A percentile compares a stretch with the other conserved stretches of the same genome.
These are phyloP conservation scores for Phytopythium litorale DNA, from an alignment of 352 stramenopile species.

Conservation along the genomic window DNA sequence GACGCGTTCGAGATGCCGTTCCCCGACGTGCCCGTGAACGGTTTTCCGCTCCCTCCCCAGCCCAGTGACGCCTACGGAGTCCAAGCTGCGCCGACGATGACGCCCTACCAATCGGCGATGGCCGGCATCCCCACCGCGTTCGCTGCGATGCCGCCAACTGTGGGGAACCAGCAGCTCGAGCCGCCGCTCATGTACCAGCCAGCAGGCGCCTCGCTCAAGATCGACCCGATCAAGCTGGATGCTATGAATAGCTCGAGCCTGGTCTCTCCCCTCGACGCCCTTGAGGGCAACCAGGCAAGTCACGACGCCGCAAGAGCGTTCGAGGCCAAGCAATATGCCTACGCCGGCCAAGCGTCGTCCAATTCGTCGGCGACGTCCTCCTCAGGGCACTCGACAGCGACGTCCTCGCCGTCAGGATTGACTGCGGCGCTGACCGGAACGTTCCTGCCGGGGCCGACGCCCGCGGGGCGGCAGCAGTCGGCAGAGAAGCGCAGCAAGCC, in stretches of 20 bases:
- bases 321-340: conserved; percentile 9
- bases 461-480: not conserved
- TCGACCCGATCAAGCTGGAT: conserved; percentile 4
- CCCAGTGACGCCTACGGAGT: conserved; percentile 4
- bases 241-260: conserved; percentile 11
- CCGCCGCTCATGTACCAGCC: conserved; percentile 10
- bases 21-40: conserved; percentile 11
- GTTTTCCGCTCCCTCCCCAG: conserved; percentile 12
- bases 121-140: not conserved
- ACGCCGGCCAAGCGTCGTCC: conserved; percentile 8
- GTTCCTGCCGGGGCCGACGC: not conserved
- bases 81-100: too few species aligned
- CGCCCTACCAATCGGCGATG: not conserved
- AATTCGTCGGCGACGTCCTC: conserved; percentile 25
- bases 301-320: conserved; percentile 7
- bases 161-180: conserved; percentile 3
- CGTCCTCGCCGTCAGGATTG: conserved; percentile 13
- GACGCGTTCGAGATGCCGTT: conserved; percentile 17
- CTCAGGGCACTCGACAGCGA: conserved; percentile 17
- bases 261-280: not conserved
- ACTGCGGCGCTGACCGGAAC: not conserved
- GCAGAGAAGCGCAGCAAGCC: conserved; percentile 11
- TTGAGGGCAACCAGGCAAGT: not conserved
- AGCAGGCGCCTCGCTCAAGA: not conserved
- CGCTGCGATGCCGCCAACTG: not conserved